Evolutionary conservation across 169 alveolate genomes (phyloP), one percentile per base, ranked within the genome.

Genomic region (Besnoitia besnoiti): DNA sequence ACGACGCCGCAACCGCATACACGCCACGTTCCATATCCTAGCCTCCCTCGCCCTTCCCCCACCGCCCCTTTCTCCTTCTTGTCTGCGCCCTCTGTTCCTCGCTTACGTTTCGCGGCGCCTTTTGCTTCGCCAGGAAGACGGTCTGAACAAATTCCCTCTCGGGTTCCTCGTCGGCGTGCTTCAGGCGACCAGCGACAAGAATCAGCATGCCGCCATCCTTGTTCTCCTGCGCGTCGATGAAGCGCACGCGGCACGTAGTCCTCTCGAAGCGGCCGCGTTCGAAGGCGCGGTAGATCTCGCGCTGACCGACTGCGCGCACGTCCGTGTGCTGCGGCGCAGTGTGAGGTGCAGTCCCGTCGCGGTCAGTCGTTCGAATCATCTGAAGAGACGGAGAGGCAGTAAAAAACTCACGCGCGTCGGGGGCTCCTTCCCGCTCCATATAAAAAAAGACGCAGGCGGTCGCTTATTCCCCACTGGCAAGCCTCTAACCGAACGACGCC

Each of bases 181-280:
- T 85, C 46, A 92, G 93, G 30, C 91, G 62, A 76, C 95, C 95
- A 2, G 93, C 85, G 85, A 92, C 92, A 46, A 92, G 92, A 73
- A 92, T 77, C 76, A 92, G 67, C 40, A 92, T 85, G 84, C 95
- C 92, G 27, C 95, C 95, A 61, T 92, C 90, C 19, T 77, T 51
- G 42, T 46, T 51, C 51, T 92, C 95, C 55, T 92, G 92, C n/a
- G 95, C 95, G 42, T 92, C 95, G 59, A 92, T 92, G 67, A 62
- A 33, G 33, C 91, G 90, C 24, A 92, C 85, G 33, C 75, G 77
- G 80, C 92, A 92, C 0, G 95, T 92, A 12, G 95, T 51, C 39
- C 84, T 46, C 61, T 92, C 62, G 46, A 92, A 61, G 27, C 76
- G 73, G 5, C 85, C 40, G 16, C 59, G 40, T 30, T 55, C 85